Evolutionary conservation across 805 yeast genomes (phyloP).

Genomic region (Alloascoidea africana): DNA sequence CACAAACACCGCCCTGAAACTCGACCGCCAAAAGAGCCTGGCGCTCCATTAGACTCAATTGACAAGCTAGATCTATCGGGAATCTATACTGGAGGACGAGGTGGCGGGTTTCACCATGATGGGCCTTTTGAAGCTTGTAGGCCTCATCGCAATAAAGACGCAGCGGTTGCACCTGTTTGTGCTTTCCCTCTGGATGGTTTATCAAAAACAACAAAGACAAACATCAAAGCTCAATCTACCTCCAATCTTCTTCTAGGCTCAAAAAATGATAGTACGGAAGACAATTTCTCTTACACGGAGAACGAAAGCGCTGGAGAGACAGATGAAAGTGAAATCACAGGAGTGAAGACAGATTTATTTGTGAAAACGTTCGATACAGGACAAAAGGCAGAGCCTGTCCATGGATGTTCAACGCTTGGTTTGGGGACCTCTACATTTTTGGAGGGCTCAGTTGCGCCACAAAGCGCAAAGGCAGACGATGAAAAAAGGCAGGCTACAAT

Average conservation of each 20-base stretch:
- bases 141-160: conserved; percentile 76
- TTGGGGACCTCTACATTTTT: conserved; percentile 84
- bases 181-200: conserved; percentile 95
- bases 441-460: conserved; percentile 90
- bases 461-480: no score
- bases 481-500: no score
- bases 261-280: no score
- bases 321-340: no score
- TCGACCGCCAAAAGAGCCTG: conserved; percentile 42
- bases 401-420: conserved; percentile 79
- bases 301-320: no score
- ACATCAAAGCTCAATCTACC: no score
- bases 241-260: no score
- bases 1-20: no score
- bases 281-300: no score
- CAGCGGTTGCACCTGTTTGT: conserved; percentile 82
- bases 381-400: conserved; percentile 53
- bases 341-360: no score
- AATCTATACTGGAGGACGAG: conserved; percentile 78
- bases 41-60: conserved; percentile 81
- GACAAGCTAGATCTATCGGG: conserved; percentile 95
- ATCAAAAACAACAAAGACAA: no score
- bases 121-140: conserved; percentile 99
- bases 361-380: conserved; percentile 69
- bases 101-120: conserved; percentile 94